Conservation (phyloP, 441 rosid genomes). For the Capsella rubella region DNA sequence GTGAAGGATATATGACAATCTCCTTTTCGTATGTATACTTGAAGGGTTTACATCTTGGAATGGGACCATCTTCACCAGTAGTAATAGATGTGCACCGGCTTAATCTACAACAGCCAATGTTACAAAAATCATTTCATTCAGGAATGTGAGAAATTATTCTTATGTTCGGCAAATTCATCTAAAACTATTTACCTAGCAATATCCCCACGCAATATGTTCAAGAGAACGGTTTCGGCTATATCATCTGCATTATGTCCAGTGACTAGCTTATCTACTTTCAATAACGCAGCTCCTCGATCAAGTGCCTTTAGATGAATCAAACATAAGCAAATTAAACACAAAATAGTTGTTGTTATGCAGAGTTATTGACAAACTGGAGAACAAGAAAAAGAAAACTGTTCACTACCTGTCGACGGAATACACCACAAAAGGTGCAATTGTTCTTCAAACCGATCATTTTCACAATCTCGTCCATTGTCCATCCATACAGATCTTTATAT, state of each 20-base stretch:
- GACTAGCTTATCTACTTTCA: conserved; percentile 53
- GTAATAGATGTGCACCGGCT: conserved; percentile 57
- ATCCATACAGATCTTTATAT: conserved; percentile 95
- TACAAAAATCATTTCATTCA: not conserved
- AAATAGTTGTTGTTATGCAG: not conserved
- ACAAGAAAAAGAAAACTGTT: not conserved
- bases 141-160: not conserved
- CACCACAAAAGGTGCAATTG: conserved; percentile 96
- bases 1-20: conserved; percentile 92
- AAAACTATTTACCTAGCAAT: conserved; percentile 65
- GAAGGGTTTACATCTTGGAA: conserved; percentile 97
- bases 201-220: conserved; percentile 57
- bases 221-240: conserved; percentile 65
- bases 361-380: not conserved
- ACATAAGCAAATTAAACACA: not conserved
- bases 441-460: conserved; percentile 93
- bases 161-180: not conserved
- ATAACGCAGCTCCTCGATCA: conserved; percentile 88
- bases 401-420: conserved; percentile 87
- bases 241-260: conserved; percentile 47
- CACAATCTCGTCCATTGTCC: conserved; percentile 99
- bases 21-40: conserved; percentile 95
- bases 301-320: conserved; percentile 68
- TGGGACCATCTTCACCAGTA: conserved; percentile 96
- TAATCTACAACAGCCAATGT: conserved; percentile 51